Conservation (phyloP, 106 monocot species). For the Dioscorea alata region DNA sequence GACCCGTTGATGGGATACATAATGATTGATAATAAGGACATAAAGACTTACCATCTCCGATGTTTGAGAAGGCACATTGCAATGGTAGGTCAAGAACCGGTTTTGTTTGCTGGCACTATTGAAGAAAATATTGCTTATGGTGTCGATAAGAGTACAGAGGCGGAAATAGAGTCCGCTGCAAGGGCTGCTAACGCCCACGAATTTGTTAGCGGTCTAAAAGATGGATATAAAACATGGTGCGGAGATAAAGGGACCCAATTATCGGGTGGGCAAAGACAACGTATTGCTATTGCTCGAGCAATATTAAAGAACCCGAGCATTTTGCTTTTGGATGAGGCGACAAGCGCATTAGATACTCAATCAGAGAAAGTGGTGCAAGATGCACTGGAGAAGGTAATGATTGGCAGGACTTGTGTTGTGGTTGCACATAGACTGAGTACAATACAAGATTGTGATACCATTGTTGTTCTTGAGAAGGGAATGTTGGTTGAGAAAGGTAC, state of each 20-base stretch:
- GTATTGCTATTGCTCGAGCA: constrained; percentile 6
- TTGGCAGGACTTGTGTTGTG: constrained; percentile 2
- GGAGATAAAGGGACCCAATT: background rate
- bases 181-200: constrained; percentile 6
- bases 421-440: background rate
- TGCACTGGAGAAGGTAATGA: constrained; percentile 5
- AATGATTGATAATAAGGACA: no score
- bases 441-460: background rate
- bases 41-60: no score
- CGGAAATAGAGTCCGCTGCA: background rate
- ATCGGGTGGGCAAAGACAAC: constrained; percentile 7
- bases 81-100: no score
- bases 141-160: no score
- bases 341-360: constrained; percentile 2
- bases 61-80: no score
- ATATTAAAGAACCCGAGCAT: constrained; percentile 9
- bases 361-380: constrained; percentile 10
- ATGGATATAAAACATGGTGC: background rate
- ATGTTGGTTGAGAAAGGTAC: constrained; percentile 4
- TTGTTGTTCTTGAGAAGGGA: constrained; percentile 7
- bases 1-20: no score
- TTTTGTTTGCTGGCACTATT: no score
- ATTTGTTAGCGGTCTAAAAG: background rate
- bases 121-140: no score
- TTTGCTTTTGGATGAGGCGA: constrained; percentile 8